phyloP scores from a whole-genome alignment of 805 yeast species.

The Saccharomyces kudriavzevii region DNA sequence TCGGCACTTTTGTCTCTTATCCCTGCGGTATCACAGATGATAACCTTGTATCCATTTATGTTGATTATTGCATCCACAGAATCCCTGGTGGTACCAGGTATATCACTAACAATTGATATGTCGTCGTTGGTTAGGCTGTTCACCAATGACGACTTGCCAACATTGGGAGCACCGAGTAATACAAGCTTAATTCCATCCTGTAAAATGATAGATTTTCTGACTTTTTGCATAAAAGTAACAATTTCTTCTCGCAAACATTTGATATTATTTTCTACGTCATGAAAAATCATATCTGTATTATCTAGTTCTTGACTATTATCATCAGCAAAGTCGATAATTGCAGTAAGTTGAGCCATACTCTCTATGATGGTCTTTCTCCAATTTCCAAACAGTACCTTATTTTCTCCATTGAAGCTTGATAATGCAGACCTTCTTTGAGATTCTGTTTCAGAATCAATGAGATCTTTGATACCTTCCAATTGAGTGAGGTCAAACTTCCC shows the following conservation, averaged over 20 bases:
- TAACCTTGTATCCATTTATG: constrained; percentile 73
- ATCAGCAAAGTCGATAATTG: constrained; percentile 90
- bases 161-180: constrained; percentile 87
- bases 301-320: constrained; percentile 65
- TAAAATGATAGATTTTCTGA: constrained; percentile 53
- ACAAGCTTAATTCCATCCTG: constrained; percentile 65
- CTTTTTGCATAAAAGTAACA: constrained; percentile 33
- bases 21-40: constrained; percentile 92
- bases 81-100: constrained; percentile 94
- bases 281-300: constrained; percentile 47
- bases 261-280: constrained; percentile 40
- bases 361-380: constrained; percentile 68
- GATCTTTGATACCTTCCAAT: constrained; percentile 79
- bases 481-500: constrained; percentile 80
- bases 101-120: constrained; percentile 81
- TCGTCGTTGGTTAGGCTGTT: constrained; percentile 71
- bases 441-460: constrained; percentile 93
- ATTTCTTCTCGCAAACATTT: constrained; percentile 39
- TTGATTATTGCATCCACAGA: constrained; percentile 73
- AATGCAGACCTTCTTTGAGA: constrained; percentile 71
- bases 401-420: constrained; percentile 62
- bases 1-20: constrained; percentile 50
- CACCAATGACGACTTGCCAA: constrained; percentile 85
- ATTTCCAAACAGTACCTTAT: constrained; percentile 40
- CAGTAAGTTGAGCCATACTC: constrained; percentile 68